phyloP scores from a whole-genome alignment of 2,329 filamentous ascomycete genomes.

The Emmonsiellopsis sp. region DNA sequence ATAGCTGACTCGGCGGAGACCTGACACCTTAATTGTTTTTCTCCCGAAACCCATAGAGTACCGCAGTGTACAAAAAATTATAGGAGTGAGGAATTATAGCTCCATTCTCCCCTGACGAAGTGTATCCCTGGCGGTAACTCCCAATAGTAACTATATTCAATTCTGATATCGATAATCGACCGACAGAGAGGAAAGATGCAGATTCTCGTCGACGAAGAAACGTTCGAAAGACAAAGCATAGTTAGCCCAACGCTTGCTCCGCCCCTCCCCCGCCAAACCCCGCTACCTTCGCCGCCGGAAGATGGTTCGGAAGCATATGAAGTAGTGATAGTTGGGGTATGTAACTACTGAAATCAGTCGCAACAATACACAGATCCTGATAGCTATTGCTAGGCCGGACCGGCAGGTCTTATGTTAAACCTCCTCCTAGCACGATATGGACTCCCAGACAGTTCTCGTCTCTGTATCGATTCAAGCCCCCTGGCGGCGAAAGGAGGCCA shows the following conservation, averaged over 20 bases:
- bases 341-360: background rate
- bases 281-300: conserved; percentile 9
- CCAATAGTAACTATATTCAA: background rate
- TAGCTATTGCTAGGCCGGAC: conserved; percentile 25
- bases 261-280: conserved; percentile 26
- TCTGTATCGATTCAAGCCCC: conserved; percentile 36
- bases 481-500: conserved; percentile 32
- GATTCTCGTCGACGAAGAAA: background rate
- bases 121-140: too few species aligned
- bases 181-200: background rate
- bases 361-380: background rate
- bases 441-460: conserved; percentile 30
- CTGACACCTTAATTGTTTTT: too few species aligned
- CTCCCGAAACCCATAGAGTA: too few species aligned
- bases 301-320: conserved; percentile 26
- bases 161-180: background rate
- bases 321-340: conserved; percentile 31
- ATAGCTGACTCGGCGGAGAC: too few species aligned
- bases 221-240: background rate
- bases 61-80: too few species aligned
- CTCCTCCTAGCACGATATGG: conserved; percentile 37
- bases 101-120: too few species aligned
- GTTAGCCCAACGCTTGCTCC: conserved; percentile 20
- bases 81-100: too few species aligned
- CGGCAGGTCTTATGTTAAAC: conserved; percentile 34